A percentile compares a stretch with the other conserved stretches of the same genome.
phyloP scores from a whole-genome alignment of 2,329 filamentous ascomycete genomes.

The Alternaria sp. region DNA sequence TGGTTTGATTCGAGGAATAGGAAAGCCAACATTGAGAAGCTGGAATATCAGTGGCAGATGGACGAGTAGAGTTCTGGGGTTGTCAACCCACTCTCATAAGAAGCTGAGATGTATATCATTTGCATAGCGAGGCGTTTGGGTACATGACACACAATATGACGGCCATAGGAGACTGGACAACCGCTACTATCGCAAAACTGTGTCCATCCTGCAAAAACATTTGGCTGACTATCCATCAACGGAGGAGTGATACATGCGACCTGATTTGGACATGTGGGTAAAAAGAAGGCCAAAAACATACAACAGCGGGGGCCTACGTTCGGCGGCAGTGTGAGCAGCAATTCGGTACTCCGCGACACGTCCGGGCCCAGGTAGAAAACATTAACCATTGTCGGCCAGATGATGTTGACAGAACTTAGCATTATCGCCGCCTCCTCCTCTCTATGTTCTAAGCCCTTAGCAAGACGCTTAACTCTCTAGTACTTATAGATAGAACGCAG shows the following conservation, averaged over 20 bases:
- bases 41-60: conserved; percentile 96
- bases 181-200: neutral
- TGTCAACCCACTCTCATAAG: neutral
- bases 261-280: neutral
- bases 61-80: conserved; percentile 67
- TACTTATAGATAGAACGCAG: no score
- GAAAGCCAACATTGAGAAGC: conserved; percentile 73
- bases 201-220: neutral
- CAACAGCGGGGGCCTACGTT: neutral
- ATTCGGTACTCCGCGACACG: no score
- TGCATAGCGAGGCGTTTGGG: conserved; percentile 17
- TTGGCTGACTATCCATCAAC: neutral
- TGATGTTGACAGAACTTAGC: no score
- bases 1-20: conserved; percentile 88
- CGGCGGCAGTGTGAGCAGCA: no score
- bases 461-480: no score
- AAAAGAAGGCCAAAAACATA: neutral
- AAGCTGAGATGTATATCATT: neutral
- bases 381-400: no score
- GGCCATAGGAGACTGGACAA: neutral
- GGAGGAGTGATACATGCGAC: no score
- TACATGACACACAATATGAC: neutral
- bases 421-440: no score
- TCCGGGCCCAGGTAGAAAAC: no score
- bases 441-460: no score